phyloP scores from a whole-genome alignment of 208 protist genomes.

The Trypanosoma platydactyli region DNA sequence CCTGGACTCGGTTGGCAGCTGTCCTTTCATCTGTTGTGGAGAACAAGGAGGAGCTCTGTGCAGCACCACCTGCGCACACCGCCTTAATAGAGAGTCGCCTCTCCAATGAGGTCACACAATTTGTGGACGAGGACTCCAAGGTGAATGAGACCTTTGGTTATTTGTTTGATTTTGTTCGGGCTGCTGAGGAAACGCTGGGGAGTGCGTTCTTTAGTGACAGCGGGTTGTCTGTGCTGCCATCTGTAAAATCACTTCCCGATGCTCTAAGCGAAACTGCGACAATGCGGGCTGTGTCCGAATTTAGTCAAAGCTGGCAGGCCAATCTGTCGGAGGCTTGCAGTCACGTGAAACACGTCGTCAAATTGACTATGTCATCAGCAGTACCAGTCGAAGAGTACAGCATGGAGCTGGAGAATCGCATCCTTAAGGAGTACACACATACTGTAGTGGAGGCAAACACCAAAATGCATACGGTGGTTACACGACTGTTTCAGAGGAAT shows the following conservation, averaged over 20 bases:
- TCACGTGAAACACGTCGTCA: slow-evolving; percentile 22
- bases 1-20: slow-evolving; percentile 38
- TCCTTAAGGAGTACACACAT: slow-evolving; percentile 33
- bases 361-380: slow-evolving; percentile 22
- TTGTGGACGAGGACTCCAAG: slow-evolving; percentile 42
- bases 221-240: not conserved
- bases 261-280: slow-evolving; percentile 29
- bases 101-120: slow-evolving; percentile 29
- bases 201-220: slow-evolving; percentile 39
- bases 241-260: slow-evolving; percentile 17
- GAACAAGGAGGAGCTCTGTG: not conserved
- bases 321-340: slow-evolving; percentile 21
- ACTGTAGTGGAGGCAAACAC: slow-evolving; percentile 47
- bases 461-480: slow-evolving; percentile 36
- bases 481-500: slow-evolving; percentile 41
- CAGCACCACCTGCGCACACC: slow-evolving; percentile 23
- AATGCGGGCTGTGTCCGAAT: slow-evolving; percentile 34
- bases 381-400: slow-evolving; percentile 2
- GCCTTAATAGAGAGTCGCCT: slow-evolving; percentile 38
- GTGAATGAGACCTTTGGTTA: slow-evolving; percentile 21
- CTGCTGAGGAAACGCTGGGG: slow-evolving; percentile 37
- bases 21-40: not conserved
- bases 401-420: slow-evolving; percentile 32
- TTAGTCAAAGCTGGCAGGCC: slow-evolving; percentile 40
- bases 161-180: slow-evolving; percentile 36